These are phyloP conservation scores for Xerocomus amazonicus DNA, from an alignment of 1,284 basidiomycete species.

Conservation along the genomic window DNA sequence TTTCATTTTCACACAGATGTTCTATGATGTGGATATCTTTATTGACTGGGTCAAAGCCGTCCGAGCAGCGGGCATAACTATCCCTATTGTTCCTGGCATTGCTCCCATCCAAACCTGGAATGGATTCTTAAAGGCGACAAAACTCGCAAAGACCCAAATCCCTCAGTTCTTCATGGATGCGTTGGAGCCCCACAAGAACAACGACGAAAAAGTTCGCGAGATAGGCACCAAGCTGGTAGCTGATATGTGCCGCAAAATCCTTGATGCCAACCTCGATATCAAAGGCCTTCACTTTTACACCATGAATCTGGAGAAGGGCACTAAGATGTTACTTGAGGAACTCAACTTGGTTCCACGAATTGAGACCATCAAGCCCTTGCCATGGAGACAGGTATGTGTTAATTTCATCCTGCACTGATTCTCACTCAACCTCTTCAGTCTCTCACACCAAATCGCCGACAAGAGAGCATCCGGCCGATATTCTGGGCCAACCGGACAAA, in stretches of 20 bases:
- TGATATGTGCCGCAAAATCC: slow-evolving; percentile 81
- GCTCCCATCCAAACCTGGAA: slow-evolving; percentile 99
- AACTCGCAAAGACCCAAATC: slow-evolving; percentile 81
- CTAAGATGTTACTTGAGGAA: slow-evolving; percentile 88
- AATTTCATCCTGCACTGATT: slow-evolving; percentile 46
- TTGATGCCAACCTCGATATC: slow-evolving; percentile 77
- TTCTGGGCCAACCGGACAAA: slow-evolving; percentile 94
- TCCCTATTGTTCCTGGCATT: slow-evolving; percentile 94
- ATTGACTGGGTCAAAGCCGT: slow-evolving; percentile 82
- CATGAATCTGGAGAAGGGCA: slow-evolving; percentile 96
- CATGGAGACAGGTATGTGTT: slow-evolving; percentile 79
- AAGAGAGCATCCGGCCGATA: slow-evolving; percentile 90
- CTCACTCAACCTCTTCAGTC: slow-evolving; percentile 49
- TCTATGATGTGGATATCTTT: slow-evolving; percentile 88
- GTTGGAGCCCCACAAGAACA: slow-evolving; percentile 86
- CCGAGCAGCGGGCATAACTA: slow-evolving; percentile 81
- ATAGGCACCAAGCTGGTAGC: slow-evolving; percentile 86
- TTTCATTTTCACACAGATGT: slow-evolving; percentile 96
- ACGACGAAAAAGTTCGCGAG: slow-evolving; percentile 88
- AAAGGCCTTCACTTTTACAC: slow-evolving; percentile 95
- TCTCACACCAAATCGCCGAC: slow-evolving; percentile 83
- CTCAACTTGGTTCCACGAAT: slow-evolving; percentile 81
- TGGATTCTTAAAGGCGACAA: slow-evolving; percentile 91
- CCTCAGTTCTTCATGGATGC: slow-evolving; percentile 79
- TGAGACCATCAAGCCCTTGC: slow-evolving; percentile 85